A percentile compares a stretch with the other conserved stretches of the same genome.
phyloP scores from a whole-genome alignment of 1,284 basidiomycete species.

The Puccinia sorghi region DNA sequence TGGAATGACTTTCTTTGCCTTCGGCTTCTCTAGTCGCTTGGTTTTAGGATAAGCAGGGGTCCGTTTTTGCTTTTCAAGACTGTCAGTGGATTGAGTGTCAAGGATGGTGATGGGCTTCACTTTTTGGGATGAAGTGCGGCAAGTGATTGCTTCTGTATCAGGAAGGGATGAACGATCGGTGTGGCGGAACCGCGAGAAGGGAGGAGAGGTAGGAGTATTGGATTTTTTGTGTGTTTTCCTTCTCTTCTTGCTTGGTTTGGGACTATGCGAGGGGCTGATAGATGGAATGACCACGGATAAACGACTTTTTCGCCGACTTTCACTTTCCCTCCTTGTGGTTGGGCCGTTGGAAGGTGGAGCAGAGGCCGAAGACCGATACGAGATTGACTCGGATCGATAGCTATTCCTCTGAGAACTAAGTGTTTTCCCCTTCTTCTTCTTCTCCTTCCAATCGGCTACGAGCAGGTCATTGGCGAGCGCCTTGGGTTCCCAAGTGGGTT shows the following conservation, averaged over 20 bases:
- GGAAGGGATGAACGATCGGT: neutral
- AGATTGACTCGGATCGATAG: slow-evolving; percentile 2
- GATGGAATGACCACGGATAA: neutral
- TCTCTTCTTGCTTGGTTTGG: neutral
- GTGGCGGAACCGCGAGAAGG: neutral
- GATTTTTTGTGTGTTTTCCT: neutral
- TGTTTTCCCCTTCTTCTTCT: slow-evolving; percentile 10
- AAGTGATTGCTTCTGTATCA: neutral
- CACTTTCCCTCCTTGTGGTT: neutral
- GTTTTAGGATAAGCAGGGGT: neutral
- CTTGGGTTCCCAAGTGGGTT: slow-evolving; percentile 29
- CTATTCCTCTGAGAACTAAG: neutral
- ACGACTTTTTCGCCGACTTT: neutral
- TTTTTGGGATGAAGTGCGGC: slow-evolving; percentile 12
- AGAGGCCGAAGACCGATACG: neutral
- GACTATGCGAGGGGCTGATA: neutral
- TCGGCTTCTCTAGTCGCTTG: neutral
- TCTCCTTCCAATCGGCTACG: slow-evolving; percentile 18
- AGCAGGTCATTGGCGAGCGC: neutral
- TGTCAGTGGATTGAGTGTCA: slow-evolving; percentile 18
- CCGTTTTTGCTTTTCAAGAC: neutral
- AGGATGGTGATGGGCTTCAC: neutral
- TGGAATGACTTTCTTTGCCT: neutral
- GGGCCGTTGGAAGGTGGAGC: neutral
- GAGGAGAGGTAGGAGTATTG: neutral